Evolutionary conservation across 2,329 filamentous ascomycete genomes (phyloP).

Genomic region (Botrytis porri): DNA sequence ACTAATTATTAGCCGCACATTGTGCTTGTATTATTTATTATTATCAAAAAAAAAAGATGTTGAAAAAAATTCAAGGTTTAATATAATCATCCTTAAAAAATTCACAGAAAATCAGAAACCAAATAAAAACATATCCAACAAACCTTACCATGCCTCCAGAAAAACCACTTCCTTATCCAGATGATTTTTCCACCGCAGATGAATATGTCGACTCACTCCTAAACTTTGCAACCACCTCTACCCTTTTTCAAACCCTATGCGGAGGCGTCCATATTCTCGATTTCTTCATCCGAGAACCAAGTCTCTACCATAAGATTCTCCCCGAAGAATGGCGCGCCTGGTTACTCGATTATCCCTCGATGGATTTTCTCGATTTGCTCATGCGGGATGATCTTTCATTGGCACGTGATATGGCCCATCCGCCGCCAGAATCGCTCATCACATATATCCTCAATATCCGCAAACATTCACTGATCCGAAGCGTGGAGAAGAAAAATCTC

Average conservation of each 20-base stretch:
- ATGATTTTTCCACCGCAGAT: slow-evolving; percentile 63
- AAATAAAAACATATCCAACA: neutral
- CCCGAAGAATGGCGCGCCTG: slow-evolving; percentile 80
- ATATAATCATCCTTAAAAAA: neutral
- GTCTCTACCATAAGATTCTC: slow-evolving; percentile 75
- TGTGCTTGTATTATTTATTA: neutral
- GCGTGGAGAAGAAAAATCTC: slow-evolving; percentile 40
- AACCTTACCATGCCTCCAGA: slow-evolving; percentile 31
- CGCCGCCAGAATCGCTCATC: slow-evolving; percentile 52
- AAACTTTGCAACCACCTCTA: slow-evolving; percentile 69
- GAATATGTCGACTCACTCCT: slow-evolving; percentile 78
- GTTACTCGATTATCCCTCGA: slow-evolving; percentile 67
- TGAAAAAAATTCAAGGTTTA: neutral
- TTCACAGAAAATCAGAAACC: no score
- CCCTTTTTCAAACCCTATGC: slow-evolving; percentile 82
- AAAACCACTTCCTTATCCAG: slow-evolving; percentile 31
- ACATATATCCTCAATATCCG: slow-evolving; percentile 72
- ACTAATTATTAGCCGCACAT: neutral
- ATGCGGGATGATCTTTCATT: slow-evolving; percentile 69
- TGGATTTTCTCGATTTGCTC: slow-evolving; percentile 75
- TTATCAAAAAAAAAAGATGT: neutral
- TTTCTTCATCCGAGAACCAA: slow-evolving; percentile 84
- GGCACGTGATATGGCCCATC: slow-evolving; percentile 21
- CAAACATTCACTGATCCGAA: slow-evolving; percentile 61
- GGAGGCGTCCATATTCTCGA: slow-evolving; percentile 97